Evolutionary conservation across 2,329 filamentous ascomycete genomes (phyloP).

Genomic region (Mariannaea elegans): DNA sequence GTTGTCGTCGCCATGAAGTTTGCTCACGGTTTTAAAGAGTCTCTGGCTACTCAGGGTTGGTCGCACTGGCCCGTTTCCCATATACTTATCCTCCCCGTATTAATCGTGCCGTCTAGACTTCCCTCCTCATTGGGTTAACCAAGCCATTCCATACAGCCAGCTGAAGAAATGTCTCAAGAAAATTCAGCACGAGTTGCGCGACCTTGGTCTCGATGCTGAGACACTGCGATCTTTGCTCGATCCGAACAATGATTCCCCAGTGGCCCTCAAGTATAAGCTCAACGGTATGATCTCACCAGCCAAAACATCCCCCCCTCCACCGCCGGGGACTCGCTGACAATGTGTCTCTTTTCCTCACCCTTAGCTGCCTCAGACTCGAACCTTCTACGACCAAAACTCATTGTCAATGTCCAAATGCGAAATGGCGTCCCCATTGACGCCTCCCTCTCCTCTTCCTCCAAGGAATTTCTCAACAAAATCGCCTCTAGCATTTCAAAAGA

Average conservation of each 20-base stretch:
- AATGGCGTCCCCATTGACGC: slow-evolving; percentile 76
- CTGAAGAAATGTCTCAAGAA: slow-evolving; percentile 91
- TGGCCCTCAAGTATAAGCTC: slow-evolving; percentile 64
- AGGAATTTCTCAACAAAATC: slow-evolving; percentile 69
- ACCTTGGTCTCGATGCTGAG: slow-evolving; percentile 75
- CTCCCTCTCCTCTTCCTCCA: slow-evolving; percentile 71
- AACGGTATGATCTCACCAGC: slow-evolving; percentile 49
- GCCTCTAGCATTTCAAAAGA: slow-evolving; percentile 53
- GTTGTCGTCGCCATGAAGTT: slow-evolving; percentile 77
- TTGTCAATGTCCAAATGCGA: slow-evolving; percentile 72
- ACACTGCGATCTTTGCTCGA: slow-evolving; percentile 73
- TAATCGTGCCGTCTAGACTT: slow-evolving; percentile 60
- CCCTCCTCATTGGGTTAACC: slow-evolving; percentile 75
- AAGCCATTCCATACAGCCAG: slow-evolving; percentile 83
- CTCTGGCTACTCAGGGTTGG: slow-evolving; percentile 68
- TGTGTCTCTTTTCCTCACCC: not conserved
- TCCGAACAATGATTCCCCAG: slow-evolving; percentile 55
- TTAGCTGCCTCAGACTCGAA: slow-evolving; percentile 51
- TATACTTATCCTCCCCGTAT: not conserved
- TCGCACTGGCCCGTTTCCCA: not conserved
- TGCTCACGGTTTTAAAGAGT: slow-evolving; percentile 78
- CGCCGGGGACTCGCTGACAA: not conserved
- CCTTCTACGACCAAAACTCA: slow-evolving; percentile 72
- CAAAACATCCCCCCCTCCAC: not conserved
- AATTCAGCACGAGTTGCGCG: slow-evolving; percentile 75